These are phyloP conservation scores for Fusarium redolens DNA, from an alignment of 2,329 filamentous ascomycete species.

Conservation along the genomic window DNA sequence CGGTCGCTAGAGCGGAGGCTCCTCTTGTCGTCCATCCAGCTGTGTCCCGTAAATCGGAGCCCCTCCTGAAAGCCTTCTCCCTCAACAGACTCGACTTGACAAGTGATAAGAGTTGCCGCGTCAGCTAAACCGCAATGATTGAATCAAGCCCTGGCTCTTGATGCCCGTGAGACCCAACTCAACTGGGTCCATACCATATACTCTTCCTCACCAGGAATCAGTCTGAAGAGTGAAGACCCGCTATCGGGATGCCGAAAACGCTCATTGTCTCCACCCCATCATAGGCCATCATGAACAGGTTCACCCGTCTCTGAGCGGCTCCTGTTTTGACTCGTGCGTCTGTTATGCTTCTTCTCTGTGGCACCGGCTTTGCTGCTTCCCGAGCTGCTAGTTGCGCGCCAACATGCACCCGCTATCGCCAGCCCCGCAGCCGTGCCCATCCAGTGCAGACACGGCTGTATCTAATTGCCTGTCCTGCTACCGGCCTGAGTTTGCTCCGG, in stretches of 20 bases:
- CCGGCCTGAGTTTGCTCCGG: conserved; percentile 31
- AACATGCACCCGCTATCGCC: conserved; percentile 31
- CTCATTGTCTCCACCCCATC: conserved; percentile 27
- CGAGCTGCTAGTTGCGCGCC: conserved; percentile 40
- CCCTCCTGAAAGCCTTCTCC: conserved; percentile 8
- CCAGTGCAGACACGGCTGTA: conserved; percentile 10
- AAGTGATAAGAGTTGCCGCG: conserved; percentile 30
- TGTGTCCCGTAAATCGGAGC: conserved; percentile 16
- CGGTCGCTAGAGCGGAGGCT: conserved; percentile 13
- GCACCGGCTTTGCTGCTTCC: conserved; percentile 42
- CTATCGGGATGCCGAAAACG: conserved; percentile 40
- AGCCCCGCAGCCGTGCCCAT: conserved; percentile 26
- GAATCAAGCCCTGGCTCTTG: conserved; percentile 16
- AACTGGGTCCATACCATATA: conserved; percentile 28
- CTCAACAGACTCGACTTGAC: background rate
- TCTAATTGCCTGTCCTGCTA: conserved; percentile 24
- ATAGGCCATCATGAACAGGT: conserved; percentile 3
- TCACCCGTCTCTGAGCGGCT: conserved; percentile 11
- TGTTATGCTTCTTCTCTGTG: conserved; percentile 42
- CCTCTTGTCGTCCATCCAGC: conserved; percentile 7
- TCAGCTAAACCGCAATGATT: conserved; percentile 29
- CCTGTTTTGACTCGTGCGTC: conserved; percentile 36
- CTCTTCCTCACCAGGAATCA: conserved; percentile 35
- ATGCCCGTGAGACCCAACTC: conserved; percentile 20
- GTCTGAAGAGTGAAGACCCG: conserved; percentile 34